phyloP scores from a whole-genome alignment of 169 alveolate species.

The Plasmodium cynomolgi region DNA sequence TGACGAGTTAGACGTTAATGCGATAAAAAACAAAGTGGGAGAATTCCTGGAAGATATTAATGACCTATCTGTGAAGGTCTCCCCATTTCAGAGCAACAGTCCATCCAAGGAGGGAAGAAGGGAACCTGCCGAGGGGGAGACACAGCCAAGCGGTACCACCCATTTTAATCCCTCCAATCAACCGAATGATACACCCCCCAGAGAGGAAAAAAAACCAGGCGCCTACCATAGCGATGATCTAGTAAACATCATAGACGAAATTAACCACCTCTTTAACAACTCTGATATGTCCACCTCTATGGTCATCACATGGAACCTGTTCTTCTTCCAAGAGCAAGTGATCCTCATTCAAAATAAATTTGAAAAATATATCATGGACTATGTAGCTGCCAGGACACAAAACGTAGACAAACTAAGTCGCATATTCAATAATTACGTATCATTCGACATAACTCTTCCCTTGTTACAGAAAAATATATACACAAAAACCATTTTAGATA shows the following conservation, averaged over 20 bases:
- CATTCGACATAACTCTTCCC: conserved; percentile 15
- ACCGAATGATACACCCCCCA: background rate
- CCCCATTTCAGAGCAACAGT: conserved; percentile 2
- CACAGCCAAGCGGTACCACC: background rate
- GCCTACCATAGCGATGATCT: conserved; percentile 42
- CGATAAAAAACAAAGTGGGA: conserved; percentile 37
- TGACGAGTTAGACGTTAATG: conserved; percentile 24
- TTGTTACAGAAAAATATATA: conserved; percentile 42
- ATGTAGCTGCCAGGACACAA: conserved; percentile 26
- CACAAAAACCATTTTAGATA: conserved; percentile 60
- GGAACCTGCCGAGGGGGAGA: background rate
- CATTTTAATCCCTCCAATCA: background rate
- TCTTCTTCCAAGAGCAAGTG: conserved; percentile 53
- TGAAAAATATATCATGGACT: conserved; percentile 58
- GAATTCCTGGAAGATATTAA: conserved; percentile 51
- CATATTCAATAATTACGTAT: conserved; percentile 10
- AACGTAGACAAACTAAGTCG: conserved; percentile 22
- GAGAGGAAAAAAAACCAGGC: conserved; percentile 7
- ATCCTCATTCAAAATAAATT: conserved; percentile 39
- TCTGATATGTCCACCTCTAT: conserved; percentile 48
- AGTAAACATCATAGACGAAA: conserved; percentile 64
- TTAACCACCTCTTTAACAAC: conserved; percentile 45
- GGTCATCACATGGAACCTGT: conserved; percentile 69
- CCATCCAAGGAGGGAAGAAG: background rate
- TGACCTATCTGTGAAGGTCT: conserved; percentile 10